Percentiles rank a stretch among this genome's conserved stretches.
These are phyloP conservation scores for Peronospora farinosa DNA, from an alignment of 352 stramenopile genomes.

Conservation along the genomic window DNA sequence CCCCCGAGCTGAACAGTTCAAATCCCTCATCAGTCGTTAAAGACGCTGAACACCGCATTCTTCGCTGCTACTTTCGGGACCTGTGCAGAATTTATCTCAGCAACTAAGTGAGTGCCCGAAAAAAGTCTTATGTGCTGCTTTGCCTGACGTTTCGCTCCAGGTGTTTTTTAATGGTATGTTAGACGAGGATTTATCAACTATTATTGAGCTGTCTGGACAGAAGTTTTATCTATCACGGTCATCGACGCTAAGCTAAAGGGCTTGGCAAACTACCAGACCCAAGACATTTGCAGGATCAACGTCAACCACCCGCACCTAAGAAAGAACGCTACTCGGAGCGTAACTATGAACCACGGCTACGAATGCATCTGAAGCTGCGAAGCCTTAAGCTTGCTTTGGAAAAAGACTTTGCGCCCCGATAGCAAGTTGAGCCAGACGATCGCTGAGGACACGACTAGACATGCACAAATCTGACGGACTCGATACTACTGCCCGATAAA, in stretches of 20 bases:
- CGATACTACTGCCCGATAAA: no score
- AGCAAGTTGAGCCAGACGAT: no score
- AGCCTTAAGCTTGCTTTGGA: no score
- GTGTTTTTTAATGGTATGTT: conserved; percentile 3
- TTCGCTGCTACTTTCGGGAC: conserved; percentile 79
- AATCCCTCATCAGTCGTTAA: conserved; percentile 60
- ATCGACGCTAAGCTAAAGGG: background rate
- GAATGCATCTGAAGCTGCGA: no score
- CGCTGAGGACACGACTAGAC: no score
- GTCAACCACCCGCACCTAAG: no score
- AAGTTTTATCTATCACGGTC: conserved; percentile 5
- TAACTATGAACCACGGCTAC: conserved; percentile 65
- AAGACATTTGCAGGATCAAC: conserved; percentile 7
- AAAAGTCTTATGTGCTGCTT: background rate
- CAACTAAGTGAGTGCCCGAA: conserved; percentile 19
- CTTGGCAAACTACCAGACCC: background rate
- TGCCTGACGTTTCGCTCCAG: background rate
- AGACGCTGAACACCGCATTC: conserved; percentile 67
- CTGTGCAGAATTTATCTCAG: conserved; percentile 57
- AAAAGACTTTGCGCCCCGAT: no score
- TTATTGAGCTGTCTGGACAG: background rate
- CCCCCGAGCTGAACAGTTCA: conserved; percentile 71
- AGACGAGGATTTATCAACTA: background rate
- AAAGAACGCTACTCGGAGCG: conserved; percentile 75
- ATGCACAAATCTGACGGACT: no score